These are phyloP conservation scores for Arthrobotrys sinensis DNA, from an alignment of 2,329 filamentous ascomycete species.

Conservation along the genomic window DNA sequence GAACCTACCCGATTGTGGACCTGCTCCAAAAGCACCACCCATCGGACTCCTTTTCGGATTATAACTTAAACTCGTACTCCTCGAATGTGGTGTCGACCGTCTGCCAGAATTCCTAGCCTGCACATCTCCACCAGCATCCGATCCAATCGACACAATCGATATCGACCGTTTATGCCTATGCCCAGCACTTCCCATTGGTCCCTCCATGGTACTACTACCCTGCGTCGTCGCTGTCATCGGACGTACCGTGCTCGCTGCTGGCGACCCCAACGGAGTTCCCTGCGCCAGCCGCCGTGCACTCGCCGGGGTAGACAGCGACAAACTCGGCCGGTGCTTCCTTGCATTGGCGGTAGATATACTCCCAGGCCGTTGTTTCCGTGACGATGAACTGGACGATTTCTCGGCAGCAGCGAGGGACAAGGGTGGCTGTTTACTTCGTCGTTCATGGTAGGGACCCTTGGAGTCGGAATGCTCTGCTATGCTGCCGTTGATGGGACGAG, in stretches of 20 bases:
- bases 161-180: constrained; percentile 81
- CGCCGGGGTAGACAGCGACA: constrained; percentile 73
- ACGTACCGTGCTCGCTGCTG: constrained; percentile 60
- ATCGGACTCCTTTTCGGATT: constrained; percentile 57
- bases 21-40: constrained; percentile 31
- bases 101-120: constrained; percentile 50
- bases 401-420: constrained; percentile 61
- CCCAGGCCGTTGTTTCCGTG: constrained; percentile 62
- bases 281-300: constrained; percentile 23
- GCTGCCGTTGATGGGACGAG: constrained; percentile 56
- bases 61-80: constrained; percentile 57
- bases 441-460: constrained; percentile 47
- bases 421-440: constrained; percentile 60
- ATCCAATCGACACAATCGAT: constrained; percentile 84
- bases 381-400: constrained; percentile 48
- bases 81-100: constrained; percentile 55
- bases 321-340: constrained; percentile 77
- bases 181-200: constrained; percentile 65
- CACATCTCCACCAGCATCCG: constrained; percentile 65
- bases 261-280: constrained; percentile 42
- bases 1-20: constrained; percentile 50
- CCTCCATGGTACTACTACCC: constrained; percentile 50
- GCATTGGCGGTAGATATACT: constrained; percentile 68
- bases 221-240: constrained; percentile 55
- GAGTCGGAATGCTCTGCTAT: constrained; percentile 47